Evolutionary conservation across 2,329 filamentous ascomycete genomes (phyloP).

Genomic region (Aspergillus sp.): DNA sequence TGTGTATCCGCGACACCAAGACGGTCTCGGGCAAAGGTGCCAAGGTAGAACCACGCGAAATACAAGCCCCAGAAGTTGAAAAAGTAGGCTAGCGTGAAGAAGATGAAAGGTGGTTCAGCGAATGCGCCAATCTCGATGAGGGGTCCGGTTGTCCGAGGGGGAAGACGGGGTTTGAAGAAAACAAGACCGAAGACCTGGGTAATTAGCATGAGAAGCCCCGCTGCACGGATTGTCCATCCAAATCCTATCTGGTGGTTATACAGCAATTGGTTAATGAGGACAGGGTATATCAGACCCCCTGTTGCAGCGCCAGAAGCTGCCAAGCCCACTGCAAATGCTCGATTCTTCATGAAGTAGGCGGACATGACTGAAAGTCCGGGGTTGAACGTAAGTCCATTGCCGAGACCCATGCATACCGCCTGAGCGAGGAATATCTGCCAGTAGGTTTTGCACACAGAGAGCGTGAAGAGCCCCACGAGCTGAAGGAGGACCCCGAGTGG

Average conservation of each 20-base stretch:
- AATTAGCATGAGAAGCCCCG: no score
- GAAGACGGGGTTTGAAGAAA: constrained; percentile 27
- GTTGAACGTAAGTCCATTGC: constrained; percentile 46
- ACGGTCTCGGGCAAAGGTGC: constrained; percentile 43
- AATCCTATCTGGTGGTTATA: no score
- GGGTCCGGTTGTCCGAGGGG: constrained; percentile 49
- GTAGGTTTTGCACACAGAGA: constrained; percentile 45
- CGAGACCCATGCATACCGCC: constrained; percentile 46
- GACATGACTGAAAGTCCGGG: constrained; percentile 42
- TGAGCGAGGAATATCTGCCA: constrained; percentile 54
- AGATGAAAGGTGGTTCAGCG: constrained; percentile 56
- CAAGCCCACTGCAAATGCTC: constrained; percentile 42
- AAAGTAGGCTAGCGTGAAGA: constrained; percentile 51
- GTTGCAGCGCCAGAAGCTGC: constrained; percentile 39
- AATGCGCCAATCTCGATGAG: constrained; percentile 61
- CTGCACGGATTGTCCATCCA: no score
- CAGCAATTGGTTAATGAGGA: no score
- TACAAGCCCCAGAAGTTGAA: constrained; percentile 56
- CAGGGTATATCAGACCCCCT: constrained; percentile 42
- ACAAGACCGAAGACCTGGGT: no score
- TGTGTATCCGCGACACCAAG: constrained; percentile 49
- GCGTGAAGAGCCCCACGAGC: constrained; percentile 48
- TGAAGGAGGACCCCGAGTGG: constrained; percentile 30
- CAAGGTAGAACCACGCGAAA: constrained; percentile 62
- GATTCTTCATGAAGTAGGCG: constrained; percentile 47